Base-by-base conservation (phyloP, 495 filamentous ascomycete genomes). In the Bacidia gigantensis region DNA sequence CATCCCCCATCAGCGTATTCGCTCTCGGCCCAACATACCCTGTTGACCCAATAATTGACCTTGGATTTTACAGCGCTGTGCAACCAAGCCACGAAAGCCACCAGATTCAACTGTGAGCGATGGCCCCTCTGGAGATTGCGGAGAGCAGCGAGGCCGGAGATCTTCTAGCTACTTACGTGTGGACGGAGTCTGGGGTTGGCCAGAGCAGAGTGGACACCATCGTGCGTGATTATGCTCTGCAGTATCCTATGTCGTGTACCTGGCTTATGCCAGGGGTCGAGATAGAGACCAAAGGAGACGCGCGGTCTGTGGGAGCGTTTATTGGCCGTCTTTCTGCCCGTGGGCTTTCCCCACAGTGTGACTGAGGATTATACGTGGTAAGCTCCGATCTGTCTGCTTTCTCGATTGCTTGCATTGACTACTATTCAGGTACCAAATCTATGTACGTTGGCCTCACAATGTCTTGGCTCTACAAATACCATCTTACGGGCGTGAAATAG, bases 301-400 rank as follows among this genome's bases (percentile, higher is more conserved):
- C 49, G 45, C 26, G 55, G 49, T 45, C 11, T 61, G 49, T 67
- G 63, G 62, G 58, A 64, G 43, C 58, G 55, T 62, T 60, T 84
- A 10, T 67, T 85, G 46, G 77, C 81, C 58, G 74, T 93, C 45
- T 98, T 98, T 65, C 72, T 98, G n/a, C 92, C 90, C 0, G 81
- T 84, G 10, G 90, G 92, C 29, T 98, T 86, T 71, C 92, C 92
- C 3, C 78, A 90, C 53, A 90, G 85, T 60, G 92, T 98, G 39
- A 93, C 83, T 11, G 69, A 80, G 26, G 92, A 98, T 66, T 98
- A 98, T 67, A 72, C 88, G 45, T 69, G 81, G 74, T 95, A 72
- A 75, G 72, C 68, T 57, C 45, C 54, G 26, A 35, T 23, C 42
- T 17, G 47, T n/a, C 43, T 38, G 18, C 38, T 50, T 23, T 56